These are phyloP conservation scores for Bidens hawaiensis DNA, from an alignment of 140 eudicot genomes.

Conservation along the genomic window DNA sequence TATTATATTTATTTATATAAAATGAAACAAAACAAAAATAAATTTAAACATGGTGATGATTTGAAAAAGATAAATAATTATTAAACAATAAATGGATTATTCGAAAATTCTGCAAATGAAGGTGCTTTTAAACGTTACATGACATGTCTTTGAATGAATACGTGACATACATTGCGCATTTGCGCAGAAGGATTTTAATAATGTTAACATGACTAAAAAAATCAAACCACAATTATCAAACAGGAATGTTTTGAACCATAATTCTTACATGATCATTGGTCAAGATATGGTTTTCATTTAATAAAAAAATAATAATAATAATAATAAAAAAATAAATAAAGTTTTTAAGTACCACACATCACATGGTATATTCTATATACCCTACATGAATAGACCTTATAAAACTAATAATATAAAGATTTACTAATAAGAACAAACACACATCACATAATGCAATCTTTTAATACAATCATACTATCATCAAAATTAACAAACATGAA, in stretches of 20 bases:
- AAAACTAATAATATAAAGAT: not conserved
- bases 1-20: too few species aligned
- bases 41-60: too few species aligned
- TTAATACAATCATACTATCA: not conserved
- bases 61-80: too few species aligned
- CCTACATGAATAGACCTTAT: not conserved
- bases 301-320: not conserved
- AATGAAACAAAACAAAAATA: too few species aligned
- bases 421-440: not conserved
- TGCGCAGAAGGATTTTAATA: too few species aligned
- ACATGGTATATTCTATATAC: not conserved
- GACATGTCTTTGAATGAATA: too few species aligned
- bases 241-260: not conserved
- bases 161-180: too few species aligned
- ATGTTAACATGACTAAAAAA: too few species aligned
- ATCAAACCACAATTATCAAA: not conserved
- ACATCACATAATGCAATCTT: not conserved
- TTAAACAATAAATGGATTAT: too few species aligned
- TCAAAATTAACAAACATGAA: conserved; percentile 2
- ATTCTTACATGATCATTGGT: not conserved
- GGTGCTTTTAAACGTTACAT: too few species aligned
- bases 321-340: not conserved
- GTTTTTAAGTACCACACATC: not conserved
- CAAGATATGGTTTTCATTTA: not conserved
- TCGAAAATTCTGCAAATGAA: too few species aligned